Conservation (phyloP, 306 rosid species). For the Elaeagnus macrophylla region DNA sequence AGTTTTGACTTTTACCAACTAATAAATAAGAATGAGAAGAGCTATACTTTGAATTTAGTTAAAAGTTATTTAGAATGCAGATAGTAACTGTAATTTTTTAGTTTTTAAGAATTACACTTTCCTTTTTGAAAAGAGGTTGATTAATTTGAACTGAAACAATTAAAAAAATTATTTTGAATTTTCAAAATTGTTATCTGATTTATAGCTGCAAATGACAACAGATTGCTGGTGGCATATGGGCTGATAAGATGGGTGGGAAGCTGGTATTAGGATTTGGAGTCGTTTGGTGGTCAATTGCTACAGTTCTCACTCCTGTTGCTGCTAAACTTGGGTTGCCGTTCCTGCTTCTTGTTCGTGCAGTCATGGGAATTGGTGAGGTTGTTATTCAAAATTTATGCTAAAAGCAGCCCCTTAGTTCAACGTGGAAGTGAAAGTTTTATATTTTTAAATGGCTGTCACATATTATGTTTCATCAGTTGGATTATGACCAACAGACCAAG, state of each 20-base stretch:
- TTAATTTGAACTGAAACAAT: background rate
- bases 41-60: background rate
- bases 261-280: constrained; percentile 85
- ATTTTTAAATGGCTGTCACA: background rate
- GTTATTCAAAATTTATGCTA: constrained; percentile 17
- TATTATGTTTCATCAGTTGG: background rate
- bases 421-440: background rate
- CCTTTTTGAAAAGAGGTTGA: background rate
- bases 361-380: constrained; percentile 99
- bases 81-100: background rate
- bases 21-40: background rate
- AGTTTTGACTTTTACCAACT: background rate
- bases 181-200: constrained; percentile 9
- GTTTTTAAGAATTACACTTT: background rate
- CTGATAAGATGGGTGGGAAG: constrained; percentile 93
- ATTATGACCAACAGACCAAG: background rate
- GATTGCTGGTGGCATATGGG: constrained; percentile 99
- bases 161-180: background rate
- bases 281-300: constrained; percentile 93
- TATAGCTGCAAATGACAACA: constrained; percentile 32
- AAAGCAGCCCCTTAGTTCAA: constrained; percentile 1
- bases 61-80: background rate
- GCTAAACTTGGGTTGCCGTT: constrained; percentile 91
- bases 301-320: constrained; percentile 79
- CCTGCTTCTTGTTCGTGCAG: constrained; percentile 74